Conservation (phyloP, 768 basidiomycete species). For the Pleurotus ostreatus region DNA sequence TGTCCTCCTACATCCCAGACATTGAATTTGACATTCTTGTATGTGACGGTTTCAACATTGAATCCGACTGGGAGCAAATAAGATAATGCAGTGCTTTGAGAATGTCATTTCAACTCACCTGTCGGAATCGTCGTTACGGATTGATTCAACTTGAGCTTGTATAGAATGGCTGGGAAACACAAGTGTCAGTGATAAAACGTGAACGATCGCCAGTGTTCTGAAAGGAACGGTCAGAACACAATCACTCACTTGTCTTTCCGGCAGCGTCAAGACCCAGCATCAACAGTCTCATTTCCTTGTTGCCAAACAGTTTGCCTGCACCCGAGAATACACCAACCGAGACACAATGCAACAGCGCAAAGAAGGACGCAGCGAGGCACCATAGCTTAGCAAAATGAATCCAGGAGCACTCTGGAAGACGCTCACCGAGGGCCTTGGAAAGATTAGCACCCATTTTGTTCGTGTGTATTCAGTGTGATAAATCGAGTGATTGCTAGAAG, state of each 20-base stretch:
- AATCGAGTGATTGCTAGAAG: conserved; percentile 15
- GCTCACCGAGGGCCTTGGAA: conserved; percentile 73
- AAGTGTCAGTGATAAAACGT: background rate
- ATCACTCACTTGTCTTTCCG: conserved; percentile 88
- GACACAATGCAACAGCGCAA: too few species aligned
- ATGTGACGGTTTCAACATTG: conserved; percentile 98
- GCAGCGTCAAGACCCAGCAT: conserved; percentile 98
- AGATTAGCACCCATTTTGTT: conserved; percentile 78
- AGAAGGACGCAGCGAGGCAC: too few species aligned
- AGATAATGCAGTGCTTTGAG: conserved; percentile 7
- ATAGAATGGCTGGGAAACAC: conserved; percentile 78
- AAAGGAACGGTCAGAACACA: background rate
- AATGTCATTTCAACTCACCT: conserved; percentile 39
- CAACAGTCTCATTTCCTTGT: conserved; percentile 97
- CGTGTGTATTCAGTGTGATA: conserved; percentile 19
- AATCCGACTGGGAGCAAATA: conserved; percentile 71
- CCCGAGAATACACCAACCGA: background rate
- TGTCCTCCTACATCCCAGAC: conserved; percentile 99
- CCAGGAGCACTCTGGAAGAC: conserved; percentile 8
- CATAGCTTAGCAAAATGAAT: conserved; percentile 8
- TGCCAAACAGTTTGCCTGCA: conserved; percentile 89
- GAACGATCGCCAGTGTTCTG: background rate
- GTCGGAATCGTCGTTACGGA: conserved; percentile 98
- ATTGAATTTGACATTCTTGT: conserved; percentile 97
- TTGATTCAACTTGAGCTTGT: conserved; percentile 98